A percentile compares a stretch with the other conserved stretches of the same genome.
phyloP scores from a whole-genome alignment of 1,139 yeast genomes.

The Spencermartinsiella ligniputridi region DNA sequence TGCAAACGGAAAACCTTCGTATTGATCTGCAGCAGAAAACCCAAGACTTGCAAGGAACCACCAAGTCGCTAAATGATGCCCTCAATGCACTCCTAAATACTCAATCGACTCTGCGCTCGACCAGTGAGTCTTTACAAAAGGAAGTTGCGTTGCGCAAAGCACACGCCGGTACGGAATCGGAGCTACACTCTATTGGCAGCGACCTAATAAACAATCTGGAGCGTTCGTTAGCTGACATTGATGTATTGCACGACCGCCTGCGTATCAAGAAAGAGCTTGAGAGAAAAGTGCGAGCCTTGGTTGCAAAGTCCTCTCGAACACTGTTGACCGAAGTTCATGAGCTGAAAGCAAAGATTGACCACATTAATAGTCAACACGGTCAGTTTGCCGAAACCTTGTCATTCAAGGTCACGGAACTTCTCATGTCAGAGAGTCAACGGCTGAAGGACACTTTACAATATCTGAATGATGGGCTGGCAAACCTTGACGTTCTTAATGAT shows the following conservation, averaged over 20 bases:
- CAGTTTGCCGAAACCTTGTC: conserved; percentile 4
- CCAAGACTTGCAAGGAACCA: conserved; percentile 25
- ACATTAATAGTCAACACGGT: conserved; percentile 4
- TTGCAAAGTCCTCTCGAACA: neutral
- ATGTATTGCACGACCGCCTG: conserved; percentile 24
- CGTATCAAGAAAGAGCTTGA: conserved; percentile 12
- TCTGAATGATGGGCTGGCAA: conserved; percentile 12
- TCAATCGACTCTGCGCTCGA: conserved; percentile 18
- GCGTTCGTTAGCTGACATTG: conserved; percentile 26
- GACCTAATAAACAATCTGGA: conserved; percentile 27
- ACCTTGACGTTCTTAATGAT: conserved; percentile 12
- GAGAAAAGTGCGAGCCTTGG: neutral
- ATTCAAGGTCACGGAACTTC: conserved; percentile 4
- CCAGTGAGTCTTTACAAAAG: conserved; percentile 22
- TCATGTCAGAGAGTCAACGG: conserved; percentile 10
- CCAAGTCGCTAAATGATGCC: conserved; percentile 16
- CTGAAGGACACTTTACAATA: conserved; percentile 14
- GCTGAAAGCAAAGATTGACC: conserved; percentile 1
- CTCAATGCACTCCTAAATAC: conserved; percentile 19
- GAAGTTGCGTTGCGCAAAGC: conserved; percentile 30
- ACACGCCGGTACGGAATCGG: conserved; percentile 31
- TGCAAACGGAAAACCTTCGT: conserved; percentile 17
- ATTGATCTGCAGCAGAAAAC: conserved; percentile 26
- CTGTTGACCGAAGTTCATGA: conserved; percentile 1
- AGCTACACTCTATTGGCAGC: conserved; percentile 28